These are phyloP conservation scores for Boletus subparvulus DNA, from an alignment of 768 basidiomycete genomes.

Conservation along the genomic window DNA sequence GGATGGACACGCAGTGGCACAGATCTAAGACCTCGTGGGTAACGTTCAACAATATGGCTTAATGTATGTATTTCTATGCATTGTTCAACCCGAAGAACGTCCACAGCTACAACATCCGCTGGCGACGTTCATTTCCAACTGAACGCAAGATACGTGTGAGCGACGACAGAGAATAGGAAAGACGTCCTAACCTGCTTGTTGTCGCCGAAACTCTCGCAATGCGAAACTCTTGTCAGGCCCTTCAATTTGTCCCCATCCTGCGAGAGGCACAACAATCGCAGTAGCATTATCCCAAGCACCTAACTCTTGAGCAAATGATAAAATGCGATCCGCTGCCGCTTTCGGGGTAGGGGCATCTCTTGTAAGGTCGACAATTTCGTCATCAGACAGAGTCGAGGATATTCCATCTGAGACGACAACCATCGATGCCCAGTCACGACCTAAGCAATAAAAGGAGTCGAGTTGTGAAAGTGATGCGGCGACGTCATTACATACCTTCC, in stretches of 20 bases:
- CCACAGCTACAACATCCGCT: conserved; percentile 51
- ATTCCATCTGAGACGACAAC: conserved; percentile 93
- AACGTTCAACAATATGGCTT: not conserved
- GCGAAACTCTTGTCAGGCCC: conserved; percentile 83
- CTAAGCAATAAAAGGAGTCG: conserved; percentile 39
- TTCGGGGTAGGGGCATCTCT: conserved; percentile 69
- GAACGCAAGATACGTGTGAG: conserved; percentile 5
- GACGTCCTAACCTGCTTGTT: conserved; percentile 53
- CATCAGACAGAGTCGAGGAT: conserved; percentile 87
- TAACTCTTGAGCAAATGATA: conserved; percentile 84
- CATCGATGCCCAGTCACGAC: conserved; percentile 81
- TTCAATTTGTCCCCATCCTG: conserved; percentile 83
- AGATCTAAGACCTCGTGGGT: conserved; percentile 52
- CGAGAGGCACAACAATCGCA: conserved; percentile 84
- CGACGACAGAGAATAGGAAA: not conserved
- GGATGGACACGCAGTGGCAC: conserved; percentile 85
- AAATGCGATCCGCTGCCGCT: conserved; percentile 76
- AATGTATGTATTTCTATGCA: conserved; percentile 1
- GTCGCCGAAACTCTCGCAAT: conserved; percentile 75
- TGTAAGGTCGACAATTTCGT: conserved; percentile 91
- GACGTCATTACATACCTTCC: conserved; percentile 50
- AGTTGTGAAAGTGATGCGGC: not conserved
- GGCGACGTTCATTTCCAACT: conserved; percentile 67
- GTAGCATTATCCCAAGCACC: conserved; percentile 88
- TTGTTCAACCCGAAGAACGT: not conserved